Conservation (phyloP, 176 grass and related monocot species). For the Carex cristatella region DNA sequence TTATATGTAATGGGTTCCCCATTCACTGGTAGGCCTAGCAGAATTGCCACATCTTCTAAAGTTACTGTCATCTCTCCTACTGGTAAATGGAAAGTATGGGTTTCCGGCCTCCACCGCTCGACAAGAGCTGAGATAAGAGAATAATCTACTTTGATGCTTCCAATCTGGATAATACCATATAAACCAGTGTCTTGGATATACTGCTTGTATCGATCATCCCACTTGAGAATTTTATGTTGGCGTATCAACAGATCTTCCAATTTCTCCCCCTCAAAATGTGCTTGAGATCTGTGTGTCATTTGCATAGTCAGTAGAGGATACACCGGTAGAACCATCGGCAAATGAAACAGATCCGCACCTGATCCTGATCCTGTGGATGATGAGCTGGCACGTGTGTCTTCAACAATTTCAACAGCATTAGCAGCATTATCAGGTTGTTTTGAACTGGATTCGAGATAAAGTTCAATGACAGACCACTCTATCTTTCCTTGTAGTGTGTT, state of each 20-base stretch:
- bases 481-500: conserved; percentile 15
- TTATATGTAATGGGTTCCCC: not conserved
- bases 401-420: conserved; percentile 7
- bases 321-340: not conserved
- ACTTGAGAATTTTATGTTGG: conserved; percentile 11
- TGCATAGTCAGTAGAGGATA: conserved; percentile 1
- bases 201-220: conserved; percentile 6
- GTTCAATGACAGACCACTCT: conserved; percentile 7
- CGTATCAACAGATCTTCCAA: not conserved
- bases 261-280: not conserved
- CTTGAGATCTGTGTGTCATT: not conserved
- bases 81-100: conserved; percentile 9
- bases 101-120: conserved; percentile 13
- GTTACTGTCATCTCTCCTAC: conserved; percentile 19
- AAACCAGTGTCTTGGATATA: conserved; percentile 1
- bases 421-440: not conserved
- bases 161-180: conserved; percentile 9
- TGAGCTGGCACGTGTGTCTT: not conserved
- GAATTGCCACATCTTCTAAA: conserved; percentile 20
- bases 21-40: conserved; percentile 9
- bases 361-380: not conserved
- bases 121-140: conserved; percentile 13
- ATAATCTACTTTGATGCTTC: not conserved
- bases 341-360: not conserved
- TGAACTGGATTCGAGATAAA: conserved; percentile 2